Base-by-base conservation (phyloP, 345 rosid genomes). In the Excoecaria agallocha region DNA sequence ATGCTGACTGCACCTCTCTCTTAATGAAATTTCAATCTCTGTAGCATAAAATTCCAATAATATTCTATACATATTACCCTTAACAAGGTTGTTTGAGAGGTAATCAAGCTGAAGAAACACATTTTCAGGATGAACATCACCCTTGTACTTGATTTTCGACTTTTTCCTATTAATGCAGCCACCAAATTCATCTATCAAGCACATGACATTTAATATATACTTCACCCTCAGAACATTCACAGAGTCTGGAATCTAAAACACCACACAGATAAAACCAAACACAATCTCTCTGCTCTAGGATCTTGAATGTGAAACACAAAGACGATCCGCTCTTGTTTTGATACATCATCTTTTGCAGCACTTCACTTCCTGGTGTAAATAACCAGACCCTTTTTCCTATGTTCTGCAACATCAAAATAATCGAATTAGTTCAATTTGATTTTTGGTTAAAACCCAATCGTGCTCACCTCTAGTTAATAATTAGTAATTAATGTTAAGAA, bases 311-410 rank as follows among this genome's bases (percentile, higher is more conserved):
- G 51, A 67, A 67, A 67, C 56, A 67, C 56, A 67, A 12, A 22
- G 70, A 67, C 24, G 37, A 48, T 67, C 70, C 70, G 0, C 6
- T 24, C 20, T 49, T 67, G 9, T 48, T 67, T 12, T 67, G 39
- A 25, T 67, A 24, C 35, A 2, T 67, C 37, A 67, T 48, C 56
- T 8, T 67, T 25, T 48, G n/a, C 6, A 39, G 20, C 1, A 49
- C 56, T 67, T 67, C 70, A 48, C 70, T 67, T 49, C 70, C 70
- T 6, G 54, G 55, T 16, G n/a, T 12, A 6, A 20, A 12, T 45
- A 43, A 9, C 13, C 17, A 7, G 3, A 19, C 25, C 7, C 7
- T 8, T 8, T 8, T 3, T 19, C 52, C 4, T 6, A 6, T 43
- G 48, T 16, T n/a, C 52, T 43, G 25, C 15, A n/a, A 52, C 48